phyloP scores from a whole-genome alignment of 2,329 filamentous ascomycete species.

The Emergomyces orientalis region DNA sequence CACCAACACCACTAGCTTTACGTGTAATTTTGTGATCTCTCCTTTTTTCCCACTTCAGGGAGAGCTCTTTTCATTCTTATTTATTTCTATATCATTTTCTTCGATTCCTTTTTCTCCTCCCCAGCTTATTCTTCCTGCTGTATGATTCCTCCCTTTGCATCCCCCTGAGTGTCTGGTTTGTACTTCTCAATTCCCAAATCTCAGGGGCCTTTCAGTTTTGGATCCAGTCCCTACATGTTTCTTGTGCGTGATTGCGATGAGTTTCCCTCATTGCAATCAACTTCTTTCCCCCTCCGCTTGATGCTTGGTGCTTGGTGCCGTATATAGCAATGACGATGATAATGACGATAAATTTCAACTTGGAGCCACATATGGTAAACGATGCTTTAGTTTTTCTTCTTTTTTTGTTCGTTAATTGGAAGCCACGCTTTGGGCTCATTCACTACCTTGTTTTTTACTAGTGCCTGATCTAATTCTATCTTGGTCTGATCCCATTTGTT shows the following conservation, averaged over 20 bases:
- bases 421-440: too few relatives aligned
- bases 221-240: background rate
- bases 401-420: slow-evolving; percentile 5
- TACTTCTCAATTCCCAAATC: background rate
- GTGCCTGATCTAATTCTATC: too few relatives aligned
- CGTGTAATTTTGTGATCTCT: background rate
- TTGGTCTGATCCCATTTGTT: too few relatives aligned
- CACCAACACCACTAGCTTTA: background rate
- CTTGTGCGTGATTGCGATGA: background rate
- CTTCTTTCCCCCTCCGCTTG: background rate
- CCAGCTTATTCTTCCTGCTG: too few relatives aligned
- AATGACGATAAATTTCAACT: background rate
- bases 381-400: background rate
- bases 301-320: background rate
- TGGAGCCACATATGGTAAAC: background rate
- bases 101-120: background rate
- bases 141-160: background rate
- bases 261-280: background rate
- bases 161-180: too few relatives aligned
- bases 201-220: background rate
- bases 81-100: background rate
- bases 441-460: slow-evolving; percentile 4
- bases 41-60: background rate
- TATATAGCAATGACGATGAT: background rate
- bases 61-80: background rate